A percentile compares a stretch with the other conserved stretches of the same genome.
phyloP scores from a whole-genome alignment of 2,329 filamentous ascomycete genomes.

The Zymoseptoria tritici region DNA sequence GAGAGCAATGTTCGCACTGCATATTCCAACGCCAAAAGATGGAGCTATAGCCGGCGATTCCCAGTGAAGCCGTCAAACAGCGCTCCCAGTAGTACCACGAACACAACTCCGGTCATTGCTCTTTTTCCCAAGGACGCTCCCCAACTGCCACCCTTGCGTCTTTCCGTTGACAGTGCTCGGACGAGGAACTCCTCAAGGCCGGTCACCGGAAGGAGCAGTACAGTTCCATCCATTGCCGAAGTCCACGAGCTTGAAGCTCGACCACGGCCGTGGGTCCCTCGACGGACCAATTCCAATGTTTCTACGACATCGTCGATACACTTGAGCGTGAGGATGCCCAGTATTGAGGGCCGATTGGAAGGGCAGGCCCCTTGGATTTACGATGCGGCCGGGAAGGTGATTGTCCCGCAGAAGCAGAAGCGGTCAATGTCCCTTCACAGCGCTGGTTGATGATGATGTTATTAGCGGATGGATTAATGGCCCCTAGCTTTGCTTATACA shows the following conservation, averaged over 20 bases:
- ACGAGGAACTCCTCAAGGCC: not conserved
- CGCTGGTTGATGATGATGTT: not conserved
- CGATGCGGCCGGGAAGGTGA: slow-evolving; percentile 1
- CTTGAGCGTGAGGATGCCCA: slow-evolving; percentile 4
- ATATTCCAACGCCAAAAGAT: not conserved
- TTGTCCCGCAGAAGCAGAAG: not conserved
- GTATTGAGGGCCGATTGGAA: slow-evolving; percentile 6
- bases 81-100: not conserved
- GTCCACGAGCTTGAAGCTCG: not conserved
- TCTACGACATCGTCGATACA: slow-evolving; percentile 2
- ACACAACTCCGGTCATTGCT: not conserved
- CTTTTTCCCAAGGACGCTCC: not conserved
- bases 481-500: not conserved
- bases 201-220: not conserved
- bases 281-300: not conserved
- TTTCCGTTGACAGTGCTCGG: not conserved
- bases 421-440: not conserved
- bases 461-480: not conserved
- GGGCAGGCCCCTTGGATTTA: slow-evolving; percentile 4
- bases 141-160: not conserved
- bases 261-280: not conserved
- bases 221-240: not conserved
- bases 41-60: not conserved
- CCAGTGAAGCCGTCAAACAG: not conserved
- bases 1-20: not conserved